A percentile compares a stretch with the other conserved stretches of the same genome.
phyloP scores from a whole-genome alignment of 208 protist genomes.

The Leishmania turanica region DNA sequence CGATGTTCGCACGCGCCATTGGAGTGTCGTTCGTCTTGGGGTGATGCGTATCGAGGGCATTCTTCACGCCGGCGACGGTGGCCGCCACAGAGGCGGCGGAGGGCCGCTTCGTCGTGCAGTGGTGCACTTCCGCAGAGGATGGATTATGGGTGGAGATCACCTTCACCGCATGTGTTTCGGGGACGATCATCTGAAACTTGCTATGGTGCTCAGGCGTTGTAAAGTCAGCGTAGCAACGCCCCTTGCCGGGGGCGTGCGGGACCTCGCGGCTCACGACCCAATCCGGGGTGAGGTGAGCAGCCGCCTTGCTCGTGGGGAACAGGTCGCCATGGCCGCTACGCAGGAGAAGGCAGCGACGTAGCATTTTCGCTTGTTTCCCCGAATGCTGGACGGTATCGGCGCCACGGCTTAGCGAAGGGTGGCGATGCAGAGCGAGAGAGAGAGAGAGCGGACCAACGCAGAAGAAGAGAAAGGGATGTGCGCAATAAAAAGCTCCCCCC shows the following conservation, averaged over 20 bases:
- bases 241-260: constrained; percentile 53
- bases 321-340: constrained; percentile 74
- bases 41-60: constrained; percentile 26
- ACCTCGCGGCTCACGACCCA: constrained; percentile 63
- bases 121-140: constrained; percentile 16
- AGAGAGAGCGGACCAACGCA: background rate
- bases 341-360: constrained; percentile 31
- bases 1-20: constrained; percentile 72
- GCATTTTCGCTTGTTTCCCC: constrained; percentile 16
- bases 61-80: constrained; percentile 41
- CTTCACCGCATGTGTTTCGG: constrained; percentile 40
- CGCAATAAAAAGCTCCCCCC: background rate
- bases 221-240: constrained; percentile 56
- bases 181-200: constrained; percentile 51
- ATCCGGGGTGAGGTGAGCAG: constrained; percentile 56
- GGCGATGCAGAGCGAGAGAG: background rate
- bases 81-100: constrained; percentile 26
- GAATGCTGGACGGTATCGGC: background rate
- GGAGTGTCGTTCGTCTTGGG: constrained; percentile 40
- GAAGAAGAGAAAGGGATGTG: background rate
- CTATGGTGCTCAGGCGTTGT: constrained; percentile 37
- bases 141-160: constrained; percentile 25
- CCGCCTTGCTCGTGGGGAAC: constrained; percentile 84
- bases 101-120: constrained; percentile 37
- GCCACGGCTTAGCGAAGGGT: background rate